Base-by-base conservation (phyloP, 2,329 filamentous ascomycete species). In the Paraconiothyrium sp. region DNA sequence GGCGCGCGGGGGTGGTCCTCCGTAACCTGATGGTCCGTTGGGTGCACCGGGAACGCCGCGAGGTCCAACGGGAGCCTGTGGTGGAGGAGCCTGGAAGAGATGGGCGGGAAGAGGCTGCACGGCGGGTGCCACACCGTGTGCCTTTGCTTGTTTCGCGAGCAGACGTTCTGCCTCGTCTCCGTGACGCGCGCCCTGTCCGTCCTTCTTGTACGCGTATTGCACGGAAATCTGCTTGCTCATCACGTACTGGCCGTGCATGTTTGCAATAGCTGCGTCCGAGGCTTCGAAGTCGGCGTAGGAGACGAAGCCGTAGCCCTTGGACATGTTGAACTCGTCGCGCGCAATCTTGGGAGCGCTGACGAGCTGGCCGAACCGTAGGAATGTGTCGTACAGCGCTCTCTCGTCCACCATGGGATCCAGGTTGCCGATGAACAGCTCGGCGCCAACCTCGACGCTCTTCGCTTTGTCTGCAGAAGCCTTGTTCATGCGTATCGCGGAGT, bases 151-250 rank as follows among this genome's bases (percentile, higher is more conserved):
- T 32, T 91, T 90, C 34, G 95, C 95, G 50, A 99, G 87, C 83
- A 93, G 91, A 74, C 95, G 86, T 81, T 99, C 95, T 34, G 95
- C 95, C 71, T 93, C 88, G 77, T 99, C 95, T 72, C 95, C 95
- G 76, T 99, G 95, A 61, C 95, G 86, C 82, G 98, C 94, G 71
- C 94, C 94, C 82, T 97, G 97, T 69, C 95, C 95, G 74, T 99
- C 95, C 81, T 98, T 98, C 85, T 99, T 99, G 86, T 97, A 98
- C 43, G 95, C 95, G 79, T 98, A 99, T 80, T 98, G 94, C 48
- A 99, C 95, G 2, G 91, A 92, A 71, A 98, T 91, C 79, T 97
- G 92, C 82, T 97, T 97, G 84, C 95, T 97, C 85, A 97, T 94
- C 63, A 99, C 88, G 80, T 95, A 98, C 82, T 98, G 94, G 55